Base-by-base conservation (phyloP, 192 early-diverging fungal genomes). In the Ambispora gerdemannii region DNA sequence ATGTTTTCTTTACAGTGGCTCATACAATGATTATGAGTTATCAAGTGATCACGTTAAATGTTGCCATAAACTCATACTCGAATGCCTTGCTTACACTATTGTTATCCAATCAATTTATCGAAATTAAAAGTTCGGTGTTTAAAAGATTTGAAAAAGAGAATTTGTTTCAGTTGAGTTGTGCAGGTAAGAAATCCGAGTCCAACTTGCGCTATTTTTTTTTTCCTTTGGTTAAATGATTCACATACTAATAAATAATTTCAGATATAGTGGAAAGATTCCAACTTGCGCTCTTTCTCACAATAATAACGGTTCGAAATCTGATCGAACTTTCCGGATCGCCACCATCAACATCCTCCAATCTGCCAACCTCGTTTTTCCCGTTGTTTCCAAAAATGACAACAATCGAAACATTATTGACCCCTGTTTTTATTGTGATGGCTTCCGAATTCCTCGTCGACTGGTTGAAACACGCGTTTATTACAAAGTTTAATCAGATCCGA, bases 381-480 rank as follows among this genome's bases (percentile, higher is more conserved):
- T 70, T 89, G 27, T 81, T 89, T 50, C 86, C 89, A 0, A 77
- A 84, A 35, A 87, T 83, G 70, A 82, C 90, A 19, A 84, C 87
- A 34, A 68, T 85, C 11, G 87, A 86, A 24, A 78, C 90, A 10
- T 71, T 95, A 13, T 72, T 95, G 64, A 90, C 88, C 10, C 97
- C 96, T 0, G 87, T 91, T 6, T 74, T 97, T 32, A 83, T 95
- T 68, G 93, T 99, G 4, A 84, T 92, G 56, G 87, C 85, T 0
- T 93, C 94, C 36, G 97, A 98, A 75, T 79, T 97, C 10, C 70
- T 96, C 20, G 94, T 98, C 4, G 96, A 99, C 76, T 98, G 95
- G 93, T 77, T 97, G 63, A 99, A 99, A 77, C 97, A 99, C 77
- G 92, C 97, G 0, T 99, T 99, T 76, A 93, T 99, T 55, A 93